Base-by-base conservation (phyloP, 352 stramenopile species). In the Globisporangium barbulae region DNA sequence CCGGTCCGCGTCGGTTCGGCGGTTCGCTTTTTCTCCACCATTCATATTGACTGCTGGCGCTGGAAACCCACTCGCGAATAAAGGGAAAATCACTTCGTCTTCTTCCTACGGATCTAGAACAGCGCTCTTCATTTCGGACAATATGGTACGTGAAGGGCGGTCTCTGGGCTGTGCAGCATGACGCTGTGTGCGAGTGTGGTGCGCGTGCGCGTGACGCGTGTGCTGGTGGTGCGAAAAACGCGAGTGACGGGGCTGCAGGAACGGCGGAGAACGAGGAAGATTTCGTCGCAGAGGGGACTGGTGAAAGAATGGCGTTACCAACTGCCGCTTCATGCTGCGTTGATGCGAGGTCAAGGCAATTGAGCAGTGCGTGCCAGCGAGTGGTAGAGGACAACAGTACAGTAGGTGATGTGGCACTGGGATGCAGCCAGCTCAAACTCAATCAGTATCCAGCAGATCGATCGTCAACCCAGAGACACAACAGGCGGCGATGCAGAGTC, bases 51-150 rank as follows among this genome's bases (percentile, higher is more conserved):
- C 44, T 45, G 49, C 41, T 61, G 37, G 42, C 31, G 48, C 42
- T 62, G 64, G 22, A 48, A 47, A 48, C 48, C 37, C 48, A 49
- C 47, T 58, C 45, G 60, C 60, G 41, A 58, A 58, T 28, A 48
- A 66, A 39, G 69, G 50, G 60, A 73, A 86, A 88, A 78, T 65
- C 83, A 93, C 82, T 93, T 58, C 80, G 79, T 85, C 82, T 93
- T 93, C 84, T 93, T 93, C 84, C 84, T 89, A 75, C 83, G 85
- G 74, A 89, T 88, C 79, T 81, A 76, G 75, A 90, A 83, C 79
- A 83, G 75, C 76, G 54, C 54, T 61, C 54, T 61, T 61, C 54
- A 61, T 61, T 39, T 75, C 72, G 75, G 85, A 86, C 69, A 72
- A 74, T 57, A 91, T 91, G 82, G 82, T 91, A 81, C 78, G 82